These are phyloP conservation scores for Leccinum subgranulosum DNA, from an alignment of 768 basidiomycete species.

Conservation along the genomic window DNA sequence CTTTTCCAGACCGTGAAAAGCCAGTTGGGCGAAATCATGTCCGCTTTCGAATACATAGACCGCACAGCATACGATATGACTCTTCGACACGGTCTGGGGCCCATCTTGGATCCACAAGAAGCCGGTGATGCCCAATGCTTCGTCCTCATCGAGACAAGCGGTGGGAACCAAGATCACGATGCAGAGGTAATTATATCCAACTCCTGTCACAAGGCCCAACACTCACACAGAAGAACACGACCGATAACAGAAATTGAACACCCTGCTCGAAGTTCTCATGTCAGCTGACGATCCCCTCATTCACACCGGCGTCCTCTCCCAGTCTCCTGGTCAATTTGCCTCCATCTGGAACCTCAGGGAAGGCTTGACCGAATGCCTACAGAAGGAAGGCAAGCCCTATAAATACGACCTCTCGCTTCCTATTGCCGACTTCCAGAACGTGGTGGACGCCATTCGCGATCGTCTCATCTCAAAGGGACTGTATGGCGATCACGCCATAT, in stretches of 20 bases:
- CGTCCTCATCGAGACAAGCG: conserved; percentile 92
- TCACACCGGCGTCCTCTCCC: conserved; percentile 87
- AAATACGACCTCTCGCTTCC: conserved; percentile 97
- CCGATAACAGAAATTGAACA: conserved; percentile 72
- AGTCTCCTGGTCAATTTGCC: conserved; percentile 84
- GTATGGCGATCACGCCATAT: conserved; percentile 69
- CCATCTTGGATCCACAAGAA: conserved; percentile 71
- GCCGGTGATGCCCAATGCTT: conserved; percentile 82
- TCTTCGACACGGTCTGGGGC: conserved; percentile 79
- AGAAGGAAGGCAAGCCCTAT: conserved; percentile 92
- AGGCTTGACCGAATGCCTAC: conserved; percentile 85
- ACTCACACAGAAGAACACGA: background rate
- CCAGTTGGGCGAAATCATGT: conserved; percentile 90
- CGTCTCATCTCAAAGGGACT: conserved; percentile 68
- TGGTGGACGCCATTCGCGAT: conserved; percentile 78
- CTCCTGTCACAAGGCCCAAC: background rate
- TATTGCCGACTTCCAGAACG: conserved; percentile 77
- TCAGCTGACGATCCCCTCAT: conserved; percentile 73
- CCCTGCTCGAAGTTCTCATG: conserved; percentile 74
- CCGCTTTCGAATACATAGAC: conserved; percentile 97
- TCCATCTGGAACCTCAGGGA: conserved; percentile 92
- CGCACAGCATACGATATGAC: conserved; percentile 79
- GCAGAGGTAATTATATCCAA: conserved; percentile 60
- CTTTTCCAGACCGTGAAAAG: conserved; percentile 79
- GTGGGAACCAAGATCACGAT: conserved; percentile 89